Evolutionary conservation across 2,329 filamentous ascomycete genomes (phyloP).

Genomic region (Coccinonectria pachysandricola): DNA sequence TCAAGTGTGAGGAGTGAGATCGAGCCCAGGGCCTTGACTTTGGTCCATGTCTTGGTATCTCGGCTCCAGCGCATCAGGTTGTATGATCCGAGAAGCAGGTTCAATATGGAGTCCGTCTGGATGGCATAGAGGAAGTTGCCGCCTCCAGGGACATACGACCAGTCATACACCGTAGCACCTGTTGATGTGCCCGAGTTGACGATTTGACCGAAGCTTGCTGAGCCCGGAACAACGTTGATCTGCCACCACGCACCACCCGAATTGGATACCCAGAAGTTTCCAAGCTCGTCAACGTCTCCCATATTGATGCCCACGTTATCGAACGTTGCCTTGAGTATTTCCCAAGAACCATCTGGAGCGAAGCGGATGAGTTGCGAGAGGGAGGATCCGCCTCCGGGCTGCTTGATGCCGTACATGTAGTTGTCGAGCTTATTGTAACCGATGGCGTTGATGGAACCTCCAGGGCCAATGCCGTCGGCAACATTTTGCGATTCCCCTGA

Average conservation of each 20-base stretch:
- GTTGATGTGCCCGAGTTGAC: neutral
- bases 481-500: constrained; percentile 10
- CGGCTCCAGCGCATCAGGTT: constrained; percentile 10
- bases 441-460: constrained; percentile 7
- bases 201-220: constrained; percentile 2
- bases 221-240: constrained; percentile 4
- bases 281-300: constrained; percentile 9
- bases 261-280: constrained; percentile 7
- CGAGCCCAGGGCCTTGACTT: no score
- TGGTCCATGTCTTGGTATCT: constrained; percentile 2
- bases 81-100: neutral
- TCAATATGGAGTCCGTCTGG: constrained; percentile 3
- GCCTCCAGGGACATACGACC: constrained; percentile 10
- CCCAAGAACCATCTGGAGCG: constrained; percentile 5
- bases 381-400: neutral
- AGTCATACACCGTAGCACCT: constrained; percentile 3
- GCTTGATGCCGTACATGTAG: constrained; percentile 13
- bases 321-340: constrained; percentile 1
- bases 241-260: constrained; percentile 6
- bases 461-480: constrained; percentile 4
- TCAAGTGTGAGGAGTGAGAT: no score
- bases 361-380: constrained; percentile 8
- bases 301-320: constrained; percentile 2
- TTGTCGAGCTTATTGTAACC: constrained; percentile 13
- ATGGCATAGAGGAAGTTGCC: constrained; percentile 10